Conservation (phyloP, 2,329 filamentous ascomycete genomes). For the Metarhizium album region DNA sequence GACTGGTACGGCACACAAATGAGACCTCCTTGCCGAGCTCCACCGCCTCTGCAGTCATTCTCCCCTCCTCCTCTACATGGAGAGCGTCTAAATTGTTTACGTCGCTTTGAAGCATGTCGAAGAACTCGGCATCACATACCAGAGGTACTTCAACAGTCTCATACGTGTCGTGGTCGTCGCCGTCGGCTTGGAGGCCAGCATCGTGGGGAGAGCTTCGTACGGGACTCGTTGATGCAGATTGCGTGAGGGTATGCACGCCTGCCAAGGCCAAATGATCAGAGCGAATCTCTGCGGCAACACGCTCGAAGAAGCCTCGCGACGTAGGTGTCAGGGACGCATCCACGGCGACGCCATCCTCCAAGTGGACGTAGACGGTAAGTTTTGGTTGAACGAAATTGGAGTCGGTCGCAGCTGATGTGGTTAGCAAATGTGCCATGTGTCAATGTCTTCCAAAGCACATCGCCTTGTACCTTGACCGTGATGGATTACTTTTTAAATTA, state of each 20-base stretch:
- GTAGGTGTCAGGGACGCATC: slow-evolving; percentile 57
- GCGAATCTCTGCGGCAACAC: slow-evolving; percentile 38
- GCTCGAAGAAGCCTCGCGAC: slow-evolving; percentile 53
- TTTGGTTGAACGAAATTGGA: slow-evolving; percentile 50
- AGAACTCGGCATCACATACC: slow-evolving; percentile 69
- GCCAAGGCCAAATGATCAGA: slow-evolving; percentile 4
- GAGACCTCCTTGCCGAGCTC: slow-evolving; percentile 55
- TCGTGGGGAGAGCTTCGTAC: background rate
- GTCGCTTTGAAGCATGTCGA: slow-evolving; percentile 62
- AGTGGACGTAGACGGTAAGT: slow-evolving; percentile 58
- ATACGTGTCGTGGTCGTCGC: slow-evolving; percentile 8
- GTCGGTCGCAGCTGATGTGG: slow-evolving; percentile 23
- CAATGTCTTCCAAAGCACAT: background rate
- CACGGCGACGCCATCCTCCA: slow-evolving; percentile 54
- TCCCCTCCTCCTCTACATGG: slow-evolving; percentile 53
- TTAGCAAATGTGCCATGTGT: background rate
- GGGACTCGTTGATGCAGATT: background rate
- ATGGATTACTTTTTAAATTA: slow-evolving; percentile 36
- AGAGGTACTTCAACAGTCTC: slow-evolving; percentile 60
- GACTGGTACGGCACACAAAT: slow-evolving; percentile 51
- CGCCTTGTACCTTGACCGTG: background rate
- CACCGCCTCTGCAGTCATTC: slow-evolving; percentile 52
- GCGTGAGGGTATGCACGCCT: slow-evolving; percentile 3
- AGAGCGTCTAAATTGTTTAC: slow-evolving; percentile 58
- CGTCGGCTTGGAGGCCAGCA: background rate